Evolutionary conservation across 2,329 filamentous ascomycete genomes (phyloP), one percentile per base, ranked within the genome.

Genomic region (Metarhizium rileyi): DNA sequence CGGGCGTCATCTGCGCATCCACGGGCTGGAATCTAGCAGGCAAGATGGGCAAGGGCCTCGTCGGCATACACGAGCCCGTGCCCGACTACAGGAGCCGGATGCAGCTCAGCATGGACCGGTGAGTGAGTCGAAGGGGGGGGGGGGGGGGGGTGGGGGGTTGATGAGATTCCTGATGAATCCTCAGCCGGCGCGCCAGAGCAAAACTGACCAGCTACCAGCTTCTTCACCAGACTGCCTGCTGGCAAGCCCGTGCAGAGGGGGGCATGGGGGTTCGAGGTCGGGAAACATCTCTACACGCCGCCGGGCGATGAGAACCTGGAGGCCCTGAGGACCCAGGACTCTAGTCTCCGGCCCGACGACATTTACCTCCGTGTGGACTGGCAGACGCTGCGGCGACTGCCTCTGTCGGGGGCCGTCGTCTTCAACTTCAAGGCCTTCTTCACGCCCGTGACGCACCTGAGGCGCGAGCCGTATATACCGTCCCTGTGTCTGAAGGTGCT

Each of bases 381-480:
- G 87, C 90, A 95, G 66, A 95, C 89, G 0, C 70, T 95, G 4
- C 80, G 89, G 2, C 79, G 89, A 3, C 69, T 95, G 0, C 88
- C 90, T 0, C 70, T 95, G 0, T 89, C 84, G 0, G 87, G 79
- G 0, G 84, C 77, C 0, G 71, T 95, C 2, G 78, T 89, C 0
- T 95, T 95, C 71, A 94, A 93, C 64, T 95, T 91, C 77, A 94
- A 91, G 61, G 87, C 85, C 0, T 66, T 93, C 0, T 94, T 95
- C 66, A 93, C 87, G 0, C 85, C 86, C 0, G 63, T 95, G 0
- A 63, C 73, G 0, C 80, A 85, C 54, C 81, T 94, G 50, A 70
- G 78, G 3, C 73, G 85, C 50, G 89, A 95, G 63, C 78, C 86
- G 0, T 85, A 81, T 44, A 69, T 95, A 0, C 89, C 89, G 0